These are phyloP conservation scores for Tuber indicum DNA, from an alignment of 495 filamentous ascomycete species.

Conservation along the genomic window DNA sequence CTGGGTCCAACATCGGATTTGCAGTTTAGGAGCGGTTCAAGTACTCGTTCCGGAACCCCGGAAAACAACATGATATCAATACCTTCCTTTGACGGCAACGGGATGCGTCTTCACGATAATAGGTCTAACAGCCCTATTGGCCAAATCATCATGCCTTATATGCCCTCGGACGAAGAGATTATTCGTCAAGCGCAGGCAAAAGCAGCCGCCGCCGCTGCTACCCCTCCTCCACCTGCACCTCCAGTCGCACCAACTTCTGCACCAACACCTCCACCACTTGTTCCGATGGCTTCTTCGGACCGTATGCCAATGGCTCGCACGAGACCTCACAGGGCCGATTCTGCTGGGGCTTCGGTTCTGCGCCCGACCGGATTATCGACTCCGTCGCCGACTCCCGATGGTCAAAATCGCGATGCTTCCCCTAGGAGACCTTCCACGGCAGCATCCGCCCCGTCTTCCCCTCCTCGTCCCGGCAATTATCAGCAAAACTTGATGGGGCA, in stretches of 20 bases:
- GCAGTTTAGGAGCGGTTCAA: slow-evolving; percentile 26
- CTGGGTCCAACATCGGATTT: slow-evolving; percentile 18
- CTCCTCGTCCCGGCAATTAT: slow-evolving; percentile 18
- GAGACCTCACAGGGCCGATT: slow-evolving; percentile 31
- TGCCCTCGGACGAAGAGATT: slow-evolving; percentile 37
- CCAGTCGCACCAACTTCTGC: slow-evolving; percentile 18
- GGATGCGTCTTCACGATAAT: slow-evolving; percentile 31
- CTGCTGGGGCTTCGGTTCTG: slow-evolving; percentile 27
- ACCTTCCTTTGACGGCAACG: slow-evolving; percentile 38
- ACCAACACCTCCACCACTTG: slow-evolving; percentile 22
- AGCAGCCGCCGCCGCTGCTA: slow-evolving; percentile 14
- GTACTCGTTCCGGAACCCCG: slow-evolving; percentile 26
- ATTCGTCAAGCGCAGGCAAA: slow-evolving; percentile 25
- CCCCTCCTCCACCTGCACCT: slow-evolving; percentile 6
- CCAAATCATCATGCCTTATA: slow-evolving; percentile 30
- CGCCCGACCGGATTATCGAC: slow-evolving; percentile 25
- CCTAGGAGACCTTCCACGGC: slow-evolving; percentile 28
- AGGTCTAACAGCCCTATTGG: slow-evolving; percentile 16
- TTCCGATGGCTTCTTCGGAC: slow-evolving; percentile 20
- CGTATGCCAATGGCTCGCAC: slow-evolving; percentile 27
- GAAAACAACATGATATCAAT: slow-evolving; percentile 40
- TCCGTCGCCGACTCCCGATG: background rate
- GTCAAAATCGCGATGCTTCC: slow-evolving; percentile 10
- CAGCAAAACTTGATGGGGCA: slow-evolving; percentile 9
- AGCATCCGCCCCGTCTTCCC: slow-evolving; percentile 38